A percentile compares a stretch with the other conserved stretches of the same genome.
Conservation (phyloP, 768 basidiomycete species). For the Neoboletus subvelutipes region DNA sequence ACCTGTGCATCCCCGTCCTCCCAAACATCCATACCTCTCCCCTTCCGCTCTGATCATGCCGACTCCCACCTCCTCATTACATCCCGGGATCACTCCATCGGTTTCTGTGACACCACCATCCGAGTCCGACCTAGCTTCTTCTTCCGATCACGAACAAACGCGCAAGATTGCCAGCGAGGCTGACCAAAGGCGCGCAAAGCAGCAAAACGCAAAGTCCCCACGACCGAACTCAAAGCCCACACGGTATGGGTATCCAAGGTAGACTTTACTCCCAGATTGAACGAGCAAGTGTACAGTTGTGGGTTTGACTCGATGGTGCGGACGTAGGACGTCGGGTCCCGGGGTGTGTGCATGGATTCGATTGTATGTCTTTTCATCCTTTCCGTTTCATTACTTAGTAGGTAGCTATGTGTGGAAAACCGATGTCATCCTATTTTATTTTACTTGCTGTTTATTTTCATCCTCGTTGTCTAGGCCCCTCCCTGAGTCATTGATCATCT, state of each 20-base stretch:
- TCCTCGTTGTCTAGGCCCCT: not conserved
- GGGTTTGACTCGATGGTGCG: conserved; percentile 91
- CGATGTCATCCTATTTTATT: not conserved
- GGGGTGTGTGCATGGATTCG: conserved; percentile 61
- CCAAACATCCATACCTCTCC: conserved; percentile 64
- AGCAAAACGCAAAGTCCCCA: conserved; percentile 46
- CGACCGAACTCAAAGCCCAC: conserved; percentile 68
- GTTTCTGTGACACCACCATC: conserved; percentile 70
- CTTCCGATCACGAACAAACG: conserved; percentile 52
- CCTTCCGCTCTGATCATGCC: conserved; percentile 41
- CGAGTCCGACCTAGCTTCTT: conserved; percentile 35
- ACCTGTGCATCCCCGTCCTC: conserved; percentile 1
- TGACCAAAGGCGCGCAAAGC: conserved; percentile 28
- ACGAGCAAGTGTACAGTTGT: conserved; percentile 23
- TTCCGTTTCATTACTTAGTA: not conserved
- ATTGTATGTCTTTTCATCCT: conserved; percentile 44
- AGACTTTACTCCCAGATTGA: conserved; percentile 47
- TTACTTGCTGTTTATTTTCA: not conserved
- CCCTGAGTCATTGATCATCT: conserved; percentile 62
- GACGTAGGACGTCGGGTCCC: conserved; percentile 81
- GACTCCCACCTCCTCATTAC: conserved; percentile 73
- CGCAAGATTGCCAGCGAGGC: conserved; percentile 46
- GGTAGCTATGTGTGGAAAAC: not conserved
- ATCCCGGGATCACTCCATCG: conserved; percentile 86
- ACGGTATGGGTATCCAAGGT: conserved; percentile 75